Percentiles rank a stretch among this genome's conserved stretches.
Conservation (phyloP, 2,329 filamentous ascomycete genomes). For the Tolypocladium nubicola region DNA sequence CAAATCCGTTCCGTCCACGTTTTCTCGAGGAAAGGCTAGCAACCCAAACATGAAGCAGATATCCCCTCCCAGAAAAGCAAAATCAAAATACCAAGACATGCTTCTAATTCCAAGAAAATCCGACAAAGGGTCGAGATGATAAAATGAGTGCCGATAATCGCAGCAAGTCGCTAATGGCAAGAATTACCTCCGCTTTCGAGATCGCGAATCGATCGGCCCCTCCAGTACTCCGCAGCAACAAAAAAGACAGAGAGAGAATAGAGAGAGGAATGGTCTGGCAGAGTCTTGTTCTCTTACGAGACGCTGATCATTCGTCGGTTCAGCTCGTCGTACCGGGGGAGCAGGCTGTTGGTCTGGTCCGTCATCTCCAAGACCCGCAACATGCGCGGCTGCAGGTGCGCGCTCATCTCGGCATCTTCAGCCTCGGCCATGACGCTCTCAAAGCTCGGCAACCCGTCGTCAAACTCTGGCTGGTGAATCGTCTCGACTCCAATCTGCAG, state of each 20-base stretch:
- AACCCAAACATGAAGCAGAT: background rate
- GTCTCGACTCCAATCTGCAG: conserved; percentile 39
- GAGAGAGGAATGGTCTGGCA: background rate
- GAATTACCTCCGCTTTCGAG: background rate
- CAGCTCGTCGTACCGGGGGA: conserved; percentile 30
- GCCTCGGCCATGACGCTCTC: conserved; percentile 32
- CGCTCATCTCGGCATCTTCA: conserved; percentile 33
- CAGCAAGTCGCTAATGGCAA: background rate
- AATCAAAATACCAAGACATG: background rate
- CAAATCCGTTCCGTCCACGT: conserved; percentile 6
- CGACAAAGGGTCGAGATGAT: background rate
- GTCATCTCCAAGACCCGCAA: conserved; percentile 21
- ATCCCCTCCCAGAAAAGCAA: background rate
- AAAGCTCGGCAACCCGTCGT: conserved; percentile 34
- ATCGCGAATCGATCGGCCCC: background rate
- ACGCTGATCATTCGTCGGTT: conserved; percentile 15
- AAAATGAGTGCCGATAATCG: background rate
- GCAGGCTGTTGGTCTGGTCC: conserved; percentile 18
- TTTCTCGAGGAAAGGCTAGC: background rate
- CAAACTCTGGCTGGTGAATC: conserved; percentile 16
- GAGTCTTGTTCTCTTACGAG: conserved; percentile 5
- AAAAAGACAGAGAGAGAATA: background rate
- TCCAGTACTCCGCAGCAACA: background rate
- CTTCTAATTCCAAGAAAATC: background rate
- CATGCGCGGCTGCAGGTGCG: conserved; percentile 29